Conservation (phyloP, 2,329 filamentous ascomycete species). For the Fusarium proliferatum region DNA sequence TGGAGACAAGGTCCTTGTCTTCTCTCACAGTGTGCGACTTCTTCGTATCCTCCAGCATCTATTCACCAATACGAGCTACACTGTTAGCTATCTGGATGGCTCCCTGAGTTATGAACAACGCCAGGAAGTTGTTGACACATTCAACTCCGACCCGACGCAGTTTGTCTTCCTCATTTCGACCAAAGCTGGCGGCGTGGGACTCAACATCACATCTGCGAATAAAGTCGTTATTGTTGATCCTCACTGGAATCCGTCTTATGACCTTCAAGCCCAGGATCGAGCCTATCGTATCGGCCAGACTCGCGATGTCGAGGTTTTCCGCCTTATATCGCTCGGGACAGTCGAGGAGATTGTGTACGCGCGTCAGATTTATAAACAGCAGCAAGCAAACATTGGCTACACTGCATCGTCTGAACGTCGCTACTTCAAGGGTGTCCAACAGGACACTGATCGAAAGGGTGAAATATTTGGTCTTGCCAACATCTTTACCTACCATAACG, state of each 20-base stretch:
- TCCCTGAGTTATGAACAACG: constrained; percentile 85
- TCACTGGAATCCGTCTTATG: constrained; percentile 96
- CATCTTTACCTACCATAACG: constrained; percentile 82
- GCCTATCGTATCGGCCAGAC: constrained; percentile 96
- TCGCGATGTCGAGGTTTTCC: constrained; percentile 94
- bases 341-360: constrained; percentile 98
- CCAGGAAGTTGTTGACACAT: constrained; percentile 84
- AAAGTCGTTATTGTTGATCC: constrained; percentile 98
- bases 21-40: constrained; percentile 90
- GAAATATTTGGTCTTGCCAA: constrained; percentile 94
- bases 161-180: constrained; percentile 98
- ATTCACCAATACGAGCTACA: constrained; percentile 90
- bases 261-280: constrained; percentile 94
- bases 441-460: constrained; percentile 82
- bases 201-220: constrained; percentile 98
- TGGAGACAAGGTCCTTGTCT: constrained; percentile 94
- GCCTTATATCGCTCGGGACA: constrained; percentile 88
- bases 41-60: constrained; percentile 86
- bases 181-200: constrained; percentile 88
- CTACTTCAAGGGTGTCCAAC: constrained; percentile 95
- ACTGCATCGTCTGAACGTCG: constrained; percentile 90
- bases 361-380: constrained; percentile 97
- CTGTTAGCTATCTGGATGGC: constrained; percentile 90
- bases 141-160: constrained; percentile 86
- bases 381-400: constrained; percentile 98